A percentile compares a stretch with the other conserved stretches of the same genome.
phyloP scores from a whole-genome alignment of 495 filamentous ascomycete genomes.

The Annulohypoxylon moriforme region DNA sequence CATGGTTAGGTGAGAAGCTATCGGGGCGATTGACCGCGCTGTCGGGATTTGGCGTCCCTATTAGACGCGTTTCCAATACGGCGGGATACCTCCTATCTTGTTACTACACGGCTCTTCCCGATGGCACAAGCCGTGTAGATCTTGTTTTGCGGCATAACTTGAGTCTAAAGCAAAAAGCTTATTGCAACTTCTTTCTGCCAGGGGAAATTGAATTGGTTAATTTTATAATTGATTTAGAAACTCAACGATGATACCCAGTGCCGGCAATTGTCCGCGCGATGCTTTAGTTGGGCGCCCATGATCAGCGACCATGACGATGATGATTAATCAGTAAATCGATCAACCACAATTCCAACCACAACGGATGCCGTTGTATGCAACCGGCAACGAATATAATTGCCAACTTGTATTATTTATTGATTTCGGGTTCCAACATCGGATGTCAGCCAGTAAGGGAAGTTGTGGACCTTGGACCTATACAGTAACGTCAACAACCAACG shows the following conservation, averaged over 20 bases:
- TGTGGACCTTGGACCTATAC: not conserved
- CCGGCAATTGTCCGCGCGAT: conserved; percentile 7
- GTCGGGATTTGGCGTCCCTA: conserved; percentile 29
- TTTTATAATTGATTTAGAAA: not conserved
- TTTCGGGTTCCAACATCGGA: not conserved
- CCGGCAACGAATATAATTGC: not conserved
- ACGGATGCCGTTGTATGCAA: not conserved
- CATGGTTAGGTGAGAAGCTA: conserved; percentile 20
- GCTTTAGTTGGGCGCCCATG: not conserved
- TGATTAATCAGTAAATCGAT: not conserved
- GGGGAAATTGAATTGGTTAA: not conserved
- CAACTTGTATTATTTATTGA: not conserved
- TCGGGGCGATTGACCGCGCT: conserved; percentile 25
- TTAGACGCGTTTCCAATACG: conserved; percentile 13
- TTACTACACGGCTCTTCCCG: conserved; percentile 31
- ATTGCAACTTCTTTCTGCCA: conserved; percentile 25
- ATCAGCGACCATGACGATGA: not conserved
- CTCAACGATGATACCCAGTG: not conserved
- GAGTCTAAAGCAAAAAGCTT: conserved; percentile 24
- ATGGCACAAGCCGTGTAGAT: conserved; percentile 29
- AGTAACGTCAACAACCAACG: not conserved
- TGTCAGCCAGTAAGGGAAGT: not conserved
- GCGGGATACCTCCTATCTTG: conserved; percentile 14
- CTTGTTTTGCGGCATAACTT: conserved; percentile 16
- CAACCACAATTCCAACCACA: not conserved